Percentiles rank a stretch among this genome's conserved stretches.
phyloP scores from a whole-genome alignment of 2,329 filamentous ascomycete genomes.

The Colletotrichum higginsianum region DNA sequence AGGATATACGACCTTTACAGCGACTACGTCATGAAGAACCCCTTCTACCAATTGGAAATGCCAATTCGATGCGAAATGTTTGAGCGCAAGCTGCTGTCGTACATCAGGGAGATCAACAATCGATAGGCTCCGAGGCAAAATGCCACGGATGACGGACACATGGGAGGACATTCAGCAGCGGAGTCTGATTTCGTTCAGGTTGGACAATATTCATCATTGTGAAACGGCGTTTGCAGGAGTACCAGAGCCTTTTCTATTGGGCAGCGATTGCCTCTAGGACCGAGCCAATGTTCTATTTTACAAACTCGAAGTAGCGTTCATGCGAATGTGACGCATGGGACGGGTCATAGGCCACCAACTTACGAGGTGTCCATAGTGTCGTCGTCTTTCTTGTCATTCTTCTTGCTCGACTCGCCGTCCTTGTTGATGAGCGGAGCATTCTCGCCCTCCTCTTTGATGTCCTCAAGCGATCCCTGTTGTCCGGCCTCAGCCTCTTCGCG shows the following conservation, averaged over 20 bases:
- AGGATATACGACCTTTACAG: constrained; percentile 95
- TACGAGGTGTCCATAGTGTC: constrained; percentile 96
- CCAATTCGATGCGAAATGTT: constrained; percentile 96
- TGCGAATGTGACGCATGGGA: constrained; percentile 18
- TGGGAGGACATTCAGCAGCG: neutral
- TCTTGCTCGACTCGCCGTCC: constrained; percentile 63
- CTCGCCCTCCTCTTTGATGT: constrained; percentile 86
- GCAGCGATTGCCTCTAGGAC: constrained; percentile 35
- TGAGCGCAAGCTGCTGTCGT: constrained; percentile 86
- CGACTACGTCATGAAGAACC: constrained; percentile 99
- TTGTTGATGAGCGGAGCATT: constrained; percentile 75
- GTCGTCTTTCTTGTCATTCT: constrained; percentile 62
- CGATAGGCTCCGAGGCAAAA: constrained; percentile 53
- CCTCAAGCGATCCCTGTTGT: constrained; percentile 83
- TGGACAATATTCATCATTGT: constrained; percentile 11
- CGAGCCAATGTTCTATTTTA: constrained; percentile 42
- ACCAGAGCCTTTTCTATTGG: constrained; percentile 36
- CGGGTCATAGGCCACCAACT: constrained; percentile 24
- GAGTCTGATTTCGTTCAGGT: constrained; percentile 11
- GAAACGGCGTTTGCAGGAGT: constrained; percentile 40
- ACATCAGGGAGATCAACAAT: constrained; percentile 81
- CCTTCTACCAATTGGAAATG: constrained; percentile 98
- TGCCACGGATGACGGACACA: neutral
- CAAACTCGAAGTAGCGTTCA: constrained; percentile 34
- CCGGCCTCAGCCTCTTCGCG: constrained; percentile 81